Percentiles rank a stretch among this genome's conserved stretches.
These are phyloP conservation scores for Chrysanthemum lavandulifolium DNA, from an alignment of 129 eudicot species.

Conservation along the genomic window DNA sequence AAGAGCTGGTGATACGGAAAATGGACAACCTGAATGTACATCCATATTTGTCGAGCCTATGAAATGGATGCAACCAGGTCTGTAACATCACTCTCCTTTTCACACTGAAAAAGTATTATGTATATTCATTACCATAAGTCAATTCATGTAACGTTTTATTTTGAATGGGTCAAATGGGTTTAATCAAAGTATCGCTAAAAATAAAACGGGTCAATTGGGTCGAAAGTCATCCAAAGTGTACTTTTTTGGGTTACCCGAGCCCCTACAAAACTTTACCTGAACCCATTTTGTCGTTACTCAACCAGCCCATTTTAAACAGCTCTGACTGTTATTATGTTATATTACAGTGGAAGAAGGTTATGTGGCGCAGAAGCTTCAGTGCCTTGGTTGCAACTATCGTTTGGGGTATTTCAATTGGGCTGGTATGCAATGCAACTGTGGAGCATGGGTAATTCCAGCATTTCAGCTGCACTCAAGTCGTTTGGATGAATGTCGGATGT, in stretches of 20 bases:
- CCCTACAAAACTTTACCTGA: too few relatives aligned
- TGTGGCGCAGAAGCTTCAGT: constrained; percentile 69
- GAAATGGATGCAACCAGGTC: constrained; percentile 97
- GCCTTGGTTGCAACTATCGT: constrained; percentile 79
- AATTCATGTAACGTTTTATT: too few relatives aligned
- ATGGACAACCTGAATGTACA: constrained; percentile 57
- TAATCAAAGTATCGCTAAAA: too few relatives aligned
- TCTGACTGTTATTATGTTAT: neutral
- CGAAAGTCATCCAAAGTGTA: too few relatives aligned
- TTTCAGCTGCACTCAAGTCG: constrained; percentile 84
- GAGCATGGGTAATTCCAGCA: constrained; percentile 89
- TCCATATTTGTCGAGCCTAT: constrained; percentile 90
- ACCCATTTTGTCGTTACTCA: too few relatives aligned
- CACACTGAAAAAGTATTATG: too few relatives aligned
- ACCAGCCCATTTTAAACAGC: too few relatives aligned
- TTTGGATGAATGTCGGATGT: constrained; percentile 58
- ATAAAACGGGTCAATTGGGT: too few relatives aligned
- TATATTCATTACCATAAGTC: too few relatives aligned
- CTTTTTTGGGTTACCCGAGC: too few relatives aligned
- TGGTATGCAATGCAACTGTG: constrained; percentile 92
- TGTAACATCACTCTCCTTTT: neutral
- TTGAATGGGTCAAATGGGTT: too few relatives aligned
- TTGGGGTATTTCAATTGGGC: constrained; percentile 84
- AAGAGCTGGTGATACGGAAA: constrained; percentile 40
- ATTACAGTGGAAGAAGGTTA: constrained; percentile 71